Base-by-base conservation (phyloP, 208 protist species). In the Giardia duodenalis region DNA sequence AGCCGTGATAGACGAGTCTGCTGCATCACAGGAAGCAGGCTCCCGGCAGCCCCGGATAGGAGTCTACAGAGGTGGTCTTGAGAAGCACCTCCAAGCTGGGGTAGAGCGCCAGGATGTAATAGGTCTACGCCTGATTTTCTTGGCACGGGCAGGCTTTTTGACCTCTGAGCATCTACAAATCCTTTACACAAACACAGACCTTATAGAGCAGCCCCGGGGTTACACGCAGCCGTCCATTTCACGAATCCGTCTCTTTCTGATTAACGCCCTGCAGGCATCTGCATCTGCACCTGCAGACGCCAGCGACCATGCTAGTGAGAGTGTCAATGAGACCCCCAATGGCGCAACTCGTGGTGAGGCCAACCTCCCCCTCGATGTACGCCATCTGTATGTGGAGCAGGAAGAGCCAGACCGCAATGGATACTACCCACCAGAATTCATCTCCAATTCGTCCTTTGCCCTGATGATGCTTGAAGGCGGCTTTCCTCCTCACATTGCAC, bases 381-480 rank as follows among this genome's bases (percentile, higher is more conserved):
- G 57, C 10, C 57, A 76, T 30, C 57, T 76, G 30, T 76, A 76
- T 76, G 30, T 30, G 10, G 19, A 10, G 10, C 57, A 76, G 57
- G 19, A 10, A 76, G 19, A 30, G 19, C 57, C 30, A 76, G 57
- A 76, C 10, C 57, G 19, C 10, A 30, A 76, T 39, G 57, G 10
- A 30, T 76, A 39, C 57, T 76, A 76, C 30, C 19, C 10, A 39
- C 19, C 57, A 30, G 57, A 76, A 30, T 76, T 76, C 57, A 30
- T 76, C 57, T 76, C 57, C 10, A 76, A 76, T 30, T 30, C 10
- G 57, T 76, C 57, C 19, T 76, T 76, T 76, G 30, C 19, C 30
- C 57, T 76, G 19, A 76, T 76, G 57, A 76, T 76, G 57, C 57
- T 76, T 76, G 57, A 76, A 76, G 57, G 57, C 30, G 57, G 57